Base-by-base conservation (phyloP, 2,329 filamentous ascomycete genomes). In the Dactylellina parvicollis region DNA sequence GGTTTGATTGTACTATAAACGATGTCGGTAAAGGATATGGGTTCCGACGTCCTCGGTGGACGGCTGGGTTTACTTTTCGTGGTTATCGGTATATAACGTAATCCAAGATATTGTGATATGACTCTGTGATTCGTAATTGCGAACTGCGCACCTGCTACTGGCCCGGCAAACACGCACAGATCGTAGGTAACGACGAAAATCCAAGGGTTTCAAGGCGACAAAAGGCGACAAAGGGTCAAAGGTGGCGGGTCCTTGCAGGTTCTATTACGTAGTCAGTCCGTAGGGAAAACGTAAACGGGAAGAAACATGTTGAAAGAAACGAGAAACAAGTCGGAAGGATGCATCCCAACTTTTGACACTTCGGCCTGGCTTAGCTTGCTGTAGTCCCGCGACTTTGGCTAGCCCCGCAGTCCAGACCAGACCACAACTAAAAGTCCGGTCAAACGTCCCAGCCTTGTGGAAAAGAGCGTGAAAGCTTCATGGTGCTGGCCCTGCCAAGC, bases 341-440 rank as follows among this genome's bases (percentile, higher is more conserved):
- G n/a, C 62, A 67, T 54, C 62, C 62, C 44, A 44, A 52, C n/a
- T 59, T 59, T 57, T 67, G 62, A 59, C 62, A 44, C 34, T 40
- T 56, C 34, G 18, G 32, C 24, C 16, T 59, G 52, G 62, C 24
- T 44, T 30, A 18, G 40, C n/a, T n/a, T n/a, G n/a, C n/a, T 59
- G 46, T 22, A 44, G 20, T 30, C 22, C 34, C 59, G 59, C 59
- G 59, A 64, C 26, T 59, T 32, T 67, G 38, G 42, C 44, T 30
- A 67, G 62, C 60, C 60, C 52, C 52, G 54, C 62, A 67, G 44
- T 59, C 26, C 47, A 54, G 14, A 34, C 24, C 28, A 28, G 34
- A 30, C 24, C 59, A 34, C 40, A 20, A 42, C 22, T 40, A 28
- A 24, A 32, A 50, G 26, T 46, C 30, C 42, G n/a, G 18, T 38